These are phyloP conservation scores for Neoboletus subvelutipes DNA, from an alignment of 768 basidiomycete genomes.

Conservation along the genomic window DNA sequence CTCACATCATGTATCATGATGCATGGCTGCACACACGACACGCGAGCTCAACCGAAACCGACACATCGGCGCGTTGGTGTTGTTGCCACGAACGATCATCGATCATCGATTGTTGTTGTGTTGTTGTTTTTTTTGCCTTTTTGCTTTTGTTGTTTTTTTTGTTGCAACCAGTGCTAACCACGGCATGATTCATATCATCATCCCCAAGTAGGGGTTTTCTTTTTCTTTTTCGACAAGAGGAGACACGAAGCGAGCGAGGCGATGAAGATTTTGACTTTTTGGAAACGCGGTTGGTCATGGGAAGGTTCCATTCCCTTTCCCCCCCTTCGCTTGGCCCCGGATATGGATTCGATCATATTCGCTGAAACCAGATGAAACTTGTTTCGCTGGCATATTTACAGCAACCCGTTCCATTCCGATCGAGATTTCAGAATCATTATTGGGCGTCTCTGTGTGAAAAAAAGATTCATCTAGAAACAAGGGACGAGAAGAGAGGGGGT, in stretches of 20 bases:
- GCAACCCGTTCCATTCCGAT: conserved; percentile 12
- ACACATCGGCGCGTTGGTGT: too few relatives aligned
- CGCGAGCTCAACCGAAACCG: not conserved
- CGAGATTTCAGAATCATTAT: not conserved
- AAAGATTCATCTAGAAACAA: not conserved
- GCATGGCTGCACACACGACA: not conserved
- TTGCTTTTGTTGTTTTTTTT: too few relatives aligned
- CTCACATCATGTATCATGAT: not conserved
- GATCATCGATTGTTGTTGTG: too few relatives aligned
- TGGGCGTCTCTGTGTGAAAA: not conserved
- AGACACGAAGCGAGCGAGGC: not conserved
- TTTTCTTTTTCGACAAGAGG: not conserved
- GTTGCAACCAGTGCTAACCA: too few relatives aligned
- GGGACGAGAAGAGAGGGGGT: not conserved
- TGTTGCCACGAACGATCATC: not conserved
- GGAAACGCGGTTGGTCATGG: not conserved
- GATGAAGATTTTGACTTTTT: not conserved
- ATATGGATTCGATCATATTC: not conserved
- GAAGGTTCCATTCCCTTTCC: not conserved
- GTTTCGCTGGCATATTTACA: not conserved
- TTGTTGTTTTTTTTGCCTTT: too few relatives aligned
- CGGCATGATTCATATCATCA: not conserved
- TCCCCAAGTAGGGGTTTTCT: not conserved
- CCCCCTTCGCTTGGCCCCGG: not conserved
- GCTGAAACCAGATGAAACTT: conserved; percentile 1